These are phyloP conservation scores for Mortierella sp. DNA, from an alignment of 371 early-diverging fungal genomes.

Conservation along the genomic window DNA sequence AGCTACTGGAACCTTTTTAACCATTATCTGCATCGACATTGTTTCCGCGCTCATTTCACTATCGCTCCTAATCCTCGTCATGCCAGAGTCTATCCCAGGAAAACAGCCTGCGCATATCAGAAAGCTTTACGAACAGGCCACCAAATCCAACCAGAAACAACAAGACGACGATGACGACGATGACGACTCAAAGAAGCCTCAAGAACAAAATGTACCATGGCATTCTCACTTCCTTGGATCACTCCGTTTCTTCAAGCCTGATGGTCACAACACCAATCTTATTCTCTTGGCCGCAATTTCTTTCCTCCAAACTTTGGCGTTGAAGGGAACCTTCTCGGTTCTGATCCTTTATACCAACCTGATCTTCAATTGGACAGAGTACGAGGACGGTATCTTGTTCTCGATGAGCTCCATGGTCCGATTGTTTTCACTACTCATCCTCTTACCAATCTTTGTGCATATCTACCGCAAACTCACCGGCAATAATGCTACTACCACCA, in stretches of 20 bases:
- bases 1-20: slow-evolving; percentile 22
- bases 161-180: not conserved
- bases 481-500: not conserved
- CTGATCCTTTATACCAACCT: slow-evolving; percentile 37
- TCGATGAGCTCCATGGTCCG: slow-evolving; percentile 21
- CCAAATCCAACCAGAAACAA: slow-evolving; percentile 9
- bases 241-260: slow-evolving; percentile 33
- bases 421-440: slow-evolving; percentile 23
- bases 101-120: slow-evolving; percentile 33
- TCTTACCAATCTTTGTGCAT: slow-evolving; percentile 32
- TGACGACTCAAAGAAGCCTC: not conserved
- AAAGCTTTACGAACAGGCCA: slow-evolving; percentile 25
- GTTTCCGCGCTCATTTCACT: slow-evolving; percentile 22
- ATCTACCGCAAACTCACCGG: slow-evolving; percentile 7
- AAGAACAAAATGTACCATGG: slow-evolving; percentile 22
- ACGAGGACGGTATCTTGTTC: slow-evolving; percentile 42
- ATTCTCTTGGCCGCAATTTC: slow-evolving; percentile 40
- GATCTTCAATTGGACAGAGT: slow-evolving; percentile 40
- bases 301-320: slow-evolving; percentile 31
- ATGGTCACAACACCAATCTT: slow-evolving; percentile 33
- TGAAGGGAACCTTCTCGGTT: slow-evolving; percentile 42
- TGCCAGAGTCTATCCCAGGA: slow-evolving; percentile 64
- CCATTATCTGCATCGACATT: slow-evolving; percentile 56
- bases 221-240: slow-evolving; percentile 26
- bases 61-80: slow-evolving; percentile 26